Percentiles rank a stretch among this genome's conserved stretches.
Conservation (phyloP, 805 yeast genomes). For the Myxozyma neotropica region DNA sequence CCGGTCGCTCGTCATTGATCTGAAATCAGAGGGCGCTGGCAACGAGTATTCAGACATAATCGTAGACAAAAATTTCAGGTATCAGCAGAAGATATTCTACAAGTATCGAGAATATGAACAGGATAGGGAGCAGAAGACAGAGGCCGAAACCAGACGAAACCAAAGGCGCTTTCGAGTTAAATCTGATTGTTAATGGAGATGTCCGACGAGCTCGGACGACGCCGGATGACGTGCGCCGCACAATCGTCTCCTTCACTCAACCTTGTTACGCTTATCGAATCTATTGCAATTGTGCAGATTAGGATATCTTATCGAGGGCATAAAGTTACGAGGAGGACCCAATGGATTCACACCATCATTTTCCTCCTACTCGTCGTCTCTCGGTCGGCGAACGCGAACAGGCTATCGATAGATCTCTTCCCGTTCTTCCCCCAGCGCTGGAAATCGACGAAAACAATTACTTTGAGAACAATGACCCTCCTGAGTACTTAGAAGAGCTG, state of each 20-base stretch:
- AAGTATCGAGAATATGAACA: background rate
- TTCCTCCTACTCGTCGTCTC: slow-evolving; percentile 28
- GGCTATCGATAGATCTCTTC: slow-evolving; percentile 79
- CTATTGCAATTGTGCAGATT: background rate
- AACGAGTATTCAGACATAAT: slow-evolving; percentile 20
- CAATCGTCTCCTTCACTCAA: background rate
- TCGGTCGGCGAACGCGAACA: slow-evolving; percentile 33
- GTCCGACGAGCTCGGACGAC: slow-evolving; percentile 16
- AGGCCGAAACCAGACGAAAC: background rate
- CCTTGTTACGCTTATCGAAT: background rate
- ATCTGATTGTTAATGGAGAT: too few relatives aligned
- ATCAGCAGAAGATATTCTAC: too few relatives aligned
- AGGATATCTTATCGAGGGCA: background rate
- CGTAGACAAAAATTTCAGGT: background rate
- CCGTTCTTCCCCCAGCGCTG: slow-evolving; percentile 77
- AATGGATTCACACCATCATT: background rate
- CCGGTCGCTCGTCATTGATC: slow-evolving; percentile 31
- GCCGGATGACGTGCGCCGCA: slow-evolving; percentile 17
- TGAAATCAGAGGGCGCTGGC: slow-evolving; percentile 28
- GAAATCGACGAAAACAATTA: slow-evolving; percentile 71
- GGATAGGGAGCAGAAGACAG: background rate
- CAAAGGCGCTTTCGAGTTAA: too few relatives aligned
- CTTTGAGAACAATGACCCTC: slow-evolving; percentile 72
- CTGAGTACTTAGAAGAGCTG: slow-evolving; percentile 68
- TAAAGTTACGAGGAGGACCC: too few relatives aligned